Conservation (phyloP, 2,329 filamentous ascomycete genomes). For the Penicillium polonicum region DNA sequence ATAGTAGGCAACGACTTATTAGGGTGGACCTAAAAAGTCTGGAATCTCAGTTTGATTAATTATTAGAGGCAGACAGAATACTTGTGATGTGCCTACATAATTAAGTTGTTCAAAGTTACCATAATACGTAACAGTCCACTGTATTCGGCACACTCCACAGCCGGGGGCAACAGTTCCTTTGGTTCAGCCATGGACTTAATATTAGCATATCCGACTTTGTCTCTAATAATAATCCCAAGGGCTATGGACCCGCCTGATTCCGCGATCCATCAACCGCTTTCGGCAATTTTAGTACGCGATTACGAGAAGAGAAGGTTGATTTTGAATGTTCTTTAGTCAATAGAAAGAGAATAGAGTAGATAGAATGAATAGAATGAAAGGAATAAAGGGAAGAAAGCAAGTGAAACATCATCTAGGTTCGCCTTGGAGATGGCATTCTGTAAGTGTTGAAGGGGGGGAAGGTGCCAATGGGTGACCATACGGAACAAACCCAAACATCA, state of each 20-base stretch:
- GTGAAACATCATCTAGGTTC: background rate
- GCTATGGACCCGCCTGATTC: conserved; percentile 14
- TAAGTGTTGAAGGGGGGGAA: background rate
- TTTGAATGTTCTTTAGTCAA: background rate
- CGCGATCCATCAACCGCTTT: conserved; percentile 22
- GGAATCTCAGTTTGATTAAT: background rate
- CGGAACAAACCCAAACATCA: conserved; percentile 2
- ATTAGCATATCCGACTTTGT: background rate
- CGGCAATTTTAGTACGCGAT: conserved; percentile 14
- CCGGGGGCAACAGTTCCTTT: conserved; percentile 17
- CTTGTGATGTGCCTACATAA: background rate
- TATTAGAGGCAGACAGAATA: background rate
- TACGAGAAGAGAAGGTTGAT: background rate
- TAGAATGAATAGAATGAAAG: background rate
- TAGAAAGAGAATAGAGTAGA: background rate
- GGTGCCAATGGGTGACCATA: conserved; percentile 1
- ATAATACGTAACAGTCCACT: background rate
- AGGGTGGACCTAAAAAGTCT: background rate
- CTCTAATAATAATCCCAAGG: conserved; percentile 1
- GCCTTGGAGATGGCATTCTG: background rate
- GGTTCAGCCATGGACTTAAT: background rate
- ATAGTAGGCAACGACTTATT: background rate
- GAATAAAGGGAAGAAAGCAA: background rate
- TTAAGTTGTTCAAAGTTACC: background rate
- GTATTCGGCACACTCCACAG: conserved; percentile 11